Conservation (phyloP, 495 filamentous ascomycete species). For the Hypoxylon fragiforme region DNA sequence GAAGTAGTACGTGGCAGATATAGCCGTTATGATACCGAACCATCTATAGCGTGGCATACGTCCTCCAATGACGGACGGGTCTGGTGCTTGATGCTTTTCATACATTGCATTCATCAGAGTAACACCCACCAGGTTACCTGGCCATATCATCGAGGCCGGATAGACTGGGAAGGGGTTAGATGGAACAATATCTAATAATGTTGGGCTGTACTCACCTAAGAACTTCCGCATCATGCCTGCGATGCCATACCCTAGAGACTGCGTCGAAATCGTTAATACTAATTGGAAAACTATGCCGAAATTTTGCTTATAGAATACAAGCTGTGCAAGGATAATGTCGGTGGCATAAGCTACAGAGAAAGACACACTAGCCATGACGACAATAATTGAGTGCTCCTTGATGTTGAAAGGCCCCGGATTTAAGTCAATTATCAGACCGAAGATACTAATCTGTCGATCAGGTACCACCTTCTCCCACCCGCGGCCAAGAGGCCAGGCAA, state of each 20-base stretch:
- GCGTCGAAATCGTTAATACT: conserved; percentile 69
- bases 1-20: conserved; percentile 62
- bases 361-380: conserved; percentile 68
- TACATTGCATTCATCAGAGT: conserved; percentile 73
- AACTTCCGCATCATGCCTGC: conserved; percentile 64
- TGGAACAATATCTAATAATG: not conserved
- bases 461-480: conserved; percentile 56
- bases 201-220: conserved; percentile 39
- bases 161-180: conserved; percentile 44
- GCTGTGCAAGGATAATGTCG: conserved; percentile 67
- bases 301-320: conserved; percentile 67
- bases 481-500: conserved; percentile 71
- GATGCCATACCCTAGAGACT: conserved; percentile 73
- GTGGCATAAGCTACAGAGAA: conserved; percentile 69
- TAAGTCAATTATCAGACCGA: conserved; percentile 59
- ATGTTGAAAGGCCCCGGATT: conserved; percentile 80
- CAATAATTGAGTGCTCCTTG: conserved; percentile 74
- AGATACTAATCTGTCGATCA: conserved; percentile 52
- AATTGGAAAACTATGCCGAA: conserved; percentile 70
- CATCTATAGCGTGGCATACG: conserved; percentile 62
- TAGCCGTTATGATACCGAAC: conserved; percentile 56
- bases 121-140: conserved; percentile 63
- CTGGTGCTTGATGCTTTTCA: conserved; percentile 53
- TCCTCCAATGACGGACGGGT: conserved; percentile 56
- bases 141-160: conserved; percentile 78